Evolutionary conservation across 306 rosid genomes (phyloP), one percentile per base, ranked within the genome.

Genomic region (Pterocarpus santalinus): DNA sequence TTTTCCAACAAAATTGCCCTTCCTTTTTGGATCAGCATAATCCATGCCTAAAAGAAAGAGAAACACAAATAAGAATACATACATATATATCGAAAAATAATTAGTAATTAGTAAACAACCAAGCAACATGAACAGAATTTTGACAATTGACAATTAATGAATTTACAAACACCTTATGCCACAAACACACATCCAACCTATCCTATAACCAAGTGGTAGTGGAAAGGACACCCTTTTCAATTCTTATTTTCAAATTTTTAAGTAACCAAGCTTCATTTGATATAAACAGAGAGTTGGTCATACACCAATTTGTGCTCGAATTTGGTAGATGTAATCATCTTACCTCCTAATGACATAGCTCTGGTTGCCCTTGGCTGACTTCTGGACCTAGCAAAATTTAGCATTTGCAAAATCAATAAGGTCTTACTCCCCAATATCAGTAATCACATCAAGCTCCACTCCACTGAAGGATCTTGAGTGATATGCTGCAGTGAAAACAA

Each of bases 321-420:
- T n/a, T 11, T n/a, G 5, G 36, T 12, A 62, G 61, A 12, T 22
- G 72, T 63, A 87, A 79, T 32, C 89, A 72, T 85, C 28, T 22
- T 22, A 93, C 99, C 99, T 74, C 99, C 99, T 58, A 95, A 75
- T 62, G 98, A 84, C 89, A 90, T 70, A 75, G 99, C 53, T 87
- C 98, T 87, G 75, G 76, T 70, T 28, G 86, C 72, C 91, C 99
- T 89, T 22, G 91, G 82, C 81, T 90, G 98, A 82, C 32, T 81
- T 86, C 97, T 90, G 64, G 76, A 5, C 91, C 97, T 91, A 67
- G 83, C 87, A 80, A 89, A 82, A 68, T 68, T 84, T 84, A 86
- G 93, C 99, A 95, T 93, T 87, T 72, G 87, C 80, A 76, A 80
- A 84, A 43, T 52, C 64, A 81, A 32, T 30, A 69, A 81, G 49